A percentile compares a stretch with the other conserved stretches of the same genome.
phyloP scores from a whole-genome alignment of 352 stramenopile genomes.

The Globisporangium perplexum region DNA sequence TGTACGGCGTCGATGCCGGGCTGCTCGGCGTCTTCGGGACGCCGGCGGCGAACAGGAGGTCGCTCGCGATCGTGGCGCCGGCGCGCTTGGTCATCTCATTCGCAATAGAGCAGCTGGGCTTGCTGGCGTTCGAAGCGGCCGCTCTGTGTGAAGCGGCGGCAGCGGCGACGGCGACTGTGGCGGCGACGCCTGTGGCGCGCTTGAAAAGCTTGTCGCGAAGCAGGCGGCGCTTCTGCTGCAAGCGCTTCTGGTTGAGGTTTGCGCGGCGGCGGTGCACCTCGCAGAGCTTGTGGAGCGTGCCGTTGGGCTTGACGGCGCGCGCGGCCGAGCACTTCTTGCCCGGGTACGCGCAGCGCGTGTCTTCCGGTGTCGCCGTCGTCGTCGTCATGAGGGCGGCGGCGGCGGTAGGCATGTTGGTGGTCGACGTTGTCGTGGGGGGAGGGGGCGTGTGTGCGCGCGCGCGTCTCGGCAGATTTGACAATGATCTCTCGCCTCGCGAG shows the following conservation, averaged over 20 bases:
- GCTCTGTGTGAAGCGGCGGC: too few species aligned
- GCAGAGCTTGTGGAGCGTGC: slow-evolving; percentile 69
- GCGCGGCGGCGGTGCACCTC: slow-evolving; percentile 63
- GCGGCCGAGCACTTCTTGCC: slow-evolving; percentile 59
- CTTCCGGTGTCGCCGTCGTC: slow-evolving; percentile 7
- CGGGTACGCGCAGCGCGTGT: slow-evolving; percentile 58
- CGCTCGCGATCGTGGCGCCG: background rate
- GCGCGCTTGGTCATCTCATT: background rate
- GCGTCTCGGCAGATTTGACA: slow-evolving; percentile 1
- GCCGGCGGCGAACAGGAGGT: background rate
- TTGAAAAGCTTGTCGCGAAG: slow-evolving; percentile 15
- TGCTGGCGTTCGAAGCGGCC: background rate
- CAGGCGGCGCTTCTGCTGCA: slow-evolving; percentile 12
- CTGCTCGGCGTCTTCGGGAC: background rate
- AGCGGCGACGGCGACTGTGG: background rate
- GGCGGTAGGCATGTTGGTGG: background rate
- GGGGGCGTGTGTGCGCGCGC: too few species aligned
- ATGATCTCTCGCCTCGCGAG: background rate
- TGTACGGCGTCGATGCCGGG: background rate
- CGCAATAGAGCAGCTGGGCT: background rate
- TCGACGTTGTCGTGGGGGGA: too few species aligned
- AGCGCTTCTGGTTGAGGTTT: slow-evolving; percentile 15
- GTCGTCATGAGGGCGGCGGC: background rate
- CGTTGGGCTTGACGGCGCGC: slow-evolving; percentile 59
- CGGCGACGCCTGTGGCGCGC: slow-evolving; percentile 2